Evolutionary conservation across 2,329 filamentous ascomycete species (phyloP).

Genomic region (Diplocarpon mali): DNA sequence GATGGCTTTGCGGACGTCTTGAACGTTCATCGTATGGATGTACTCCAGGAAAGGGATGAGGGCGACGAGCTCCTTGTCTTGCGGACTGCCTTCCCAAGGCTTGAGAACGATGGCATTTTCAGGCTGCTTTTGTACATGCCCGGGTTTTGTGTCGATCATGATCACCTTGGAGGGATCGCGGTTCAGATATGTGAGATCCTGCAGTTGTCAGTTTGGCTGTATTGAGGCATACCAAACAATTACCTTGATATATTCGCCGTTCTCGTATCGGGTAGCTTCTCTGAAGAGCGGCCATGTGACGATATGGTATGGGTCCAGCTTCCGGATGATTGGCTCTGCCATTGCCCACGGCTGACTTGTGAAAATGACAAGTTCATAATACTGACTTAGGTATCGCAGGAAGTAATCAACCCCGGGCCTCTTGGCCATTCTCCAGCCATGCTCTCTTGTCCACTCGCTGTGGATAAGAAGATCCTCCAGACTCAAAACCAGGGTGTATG

Average conservation of each 20-base stretch:
- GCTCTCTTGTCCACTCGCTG: conserved; percentile 86
- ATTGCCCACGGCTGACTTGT: conserved; percentile 77
- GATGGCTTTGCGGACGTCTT: conserved; percentile 75
- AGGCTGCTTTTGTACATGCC: conserved; percentile 81
- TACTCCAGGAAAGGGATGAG: conserved; percentile 97
- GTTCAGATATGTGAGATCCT: conserved; percentile 97
- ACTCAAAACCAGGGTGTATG: conserved; percentile 86
- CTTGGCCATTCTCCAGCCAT: conserved; percentile 93
- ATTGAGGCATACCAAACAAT: conserved; percentile 12
- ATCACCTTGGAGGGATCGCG: conserved; percentile 92
- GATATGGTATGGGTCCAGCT: conserved; percentile 89
- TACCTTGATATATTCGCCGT: conserved; percentile 94
- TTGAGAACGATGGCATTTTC: conserved; percentile 89
- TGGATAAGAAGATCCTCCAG: conserved; percentile 91
- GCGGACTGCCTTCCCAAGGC: conserved; percentile 76
- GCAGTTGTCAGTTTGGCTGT: conserved; percentile 17
- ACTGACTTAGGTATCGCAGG: conserved; percentile 88
- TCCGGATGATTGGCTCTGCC: conserved; percentile 79
- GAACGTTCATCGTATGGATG: conserved; percentile 83
- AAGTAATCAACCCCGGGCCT: conserved; percentile 95
- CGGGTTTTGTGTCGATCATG: conserved; percentile 76
- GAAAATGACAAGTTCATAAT: conserved; percentile 96
- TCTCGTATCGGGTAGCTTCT: conserved; percentile 94
- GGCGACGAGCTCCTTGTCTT: conserved; percentile 76
- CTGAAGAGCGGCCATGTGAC: conserved; percentile 92